Evolutionary conservation across 352 stramenopile species (phyloP).

Genomic region (Plasmopara viticola): DNA sequence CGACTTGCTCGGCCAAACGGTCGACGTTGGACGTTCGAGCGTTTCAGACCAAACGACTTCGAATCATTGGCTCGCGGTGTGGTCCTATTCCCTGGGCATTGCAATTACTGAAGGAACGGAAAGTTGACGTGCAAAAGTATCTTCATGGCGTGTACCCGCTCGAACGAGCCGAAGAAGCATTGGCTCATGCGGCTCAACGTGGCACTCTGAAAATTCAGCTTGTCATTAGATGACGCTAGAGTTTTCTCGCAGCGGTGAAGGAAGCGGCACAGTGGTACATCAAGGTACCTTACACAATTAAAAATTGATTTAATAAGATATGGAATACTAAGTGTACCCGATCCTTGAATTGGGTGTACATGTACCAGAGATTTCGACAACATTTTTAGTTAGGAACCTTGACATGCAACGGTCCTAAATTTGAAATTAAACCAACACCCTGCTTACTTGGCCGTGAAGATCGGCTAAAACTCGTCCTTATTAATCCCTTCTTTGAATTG

Average conservation of each 20-base stretch:
- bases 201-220: slow-evolving; percentile 65
- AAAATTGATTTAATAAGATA: too few relatives aligned
- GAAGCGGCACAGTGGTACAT: too few relatives aligned
- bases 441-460: too few relatives aligned
- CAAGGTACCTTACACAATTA: too few relatives aligned
- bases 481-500: too few relatives aligned
- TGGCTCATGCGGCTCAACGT: slow-evolving; percentile 39
- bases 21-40: slow-evolving; percentile 24
- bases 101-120: slow-evolving; percentile 36
- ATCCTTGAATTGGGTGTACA: too few relatives aligned
- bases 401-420: too few relatives aligned
- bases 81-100: slow-evolving; percentile 55
- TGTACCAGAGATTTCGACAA: too few relatives aligned
- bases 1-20: slow-evolving; percentile 34
- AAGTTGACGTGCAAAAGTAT: slow-evolving; percentile 61
- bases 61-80: slow-evolving; percentile 58
- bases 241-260: background rate
- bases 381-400: too few relatives aligned
- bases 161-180: slow-evolving; percentile 33
- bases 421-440: too few relatives aligned
- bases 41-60: slow-evolving; percentile 38
- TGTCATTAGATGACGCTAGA: slow-evolving; percentile 23
- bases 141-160: slow-evolving; percentile 60
- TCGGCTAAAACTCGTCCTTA: too few relatives aligned
- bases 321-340: too few relatives aligned